Conservation (phyloP, 83 land plant genomes). For the Larix sibirica region DNA sequence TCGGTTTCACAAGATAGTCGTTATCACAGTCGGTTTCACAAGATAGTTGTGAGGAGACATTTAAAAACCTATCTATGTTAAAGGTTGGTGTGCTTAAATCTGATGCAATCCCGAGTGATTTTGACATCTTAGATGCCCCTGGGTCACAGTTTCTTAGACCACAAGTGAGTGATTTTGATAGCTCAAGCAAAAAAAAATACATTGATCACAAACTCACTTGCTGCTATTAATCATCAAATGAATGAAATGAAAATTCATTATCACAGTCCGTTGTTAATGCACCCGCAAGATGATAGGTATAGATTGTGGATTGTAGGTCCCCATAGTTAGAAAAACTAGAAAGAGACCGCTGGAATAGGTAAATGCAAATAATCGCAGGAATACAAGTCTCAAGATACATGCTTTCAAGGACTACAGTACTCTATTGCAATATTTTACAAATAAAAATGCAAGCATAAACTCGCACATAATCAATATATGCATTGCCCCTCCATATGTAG, state of each 20-base stretch:
- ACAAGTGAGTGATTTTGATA: background rate
- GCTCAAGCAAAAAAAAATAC: background rate
- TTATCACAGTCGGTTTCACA: too few relatives aligned
- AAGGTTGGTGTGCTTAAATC: too few relatives aligned
- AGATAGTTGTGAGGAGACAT: too few relatives aligned
- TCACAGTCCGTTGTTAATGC: background rate
- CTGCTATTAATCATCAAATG: background rate
- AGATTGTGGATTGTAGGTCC: conserved; percentile 4
- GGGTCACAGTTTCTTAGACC: background rate
- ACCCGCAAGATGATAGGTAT: background rate
- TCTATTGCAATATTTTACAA: background rate
- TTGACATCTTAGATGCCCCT: too few relatives aligned
- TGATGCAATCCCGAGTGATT: too few relatives aligned
- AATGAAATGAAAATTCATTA: background rate
- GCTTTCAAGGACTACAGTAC: background rate
- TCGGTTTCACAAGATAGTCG: too few relatives aligned
- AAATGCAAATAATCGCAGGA: conserved; percentile 12
- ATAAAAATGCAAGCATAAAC: background rate
- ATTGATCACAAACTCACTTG: background rate
- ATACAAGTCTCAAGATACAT: background rate
- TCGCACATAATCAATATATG: background rate
- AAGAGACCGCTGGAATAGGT: conserved; percentile 17
- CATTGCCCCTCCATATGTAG: background rate
- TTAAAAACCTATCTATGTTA: too few relatives aligned
- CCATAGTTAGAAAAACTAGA: conserved; percentile 6